Evolutionary conservation across 31 red algal genomes (phyloP).

Genomic region (Endocladia muricata): DNA sequence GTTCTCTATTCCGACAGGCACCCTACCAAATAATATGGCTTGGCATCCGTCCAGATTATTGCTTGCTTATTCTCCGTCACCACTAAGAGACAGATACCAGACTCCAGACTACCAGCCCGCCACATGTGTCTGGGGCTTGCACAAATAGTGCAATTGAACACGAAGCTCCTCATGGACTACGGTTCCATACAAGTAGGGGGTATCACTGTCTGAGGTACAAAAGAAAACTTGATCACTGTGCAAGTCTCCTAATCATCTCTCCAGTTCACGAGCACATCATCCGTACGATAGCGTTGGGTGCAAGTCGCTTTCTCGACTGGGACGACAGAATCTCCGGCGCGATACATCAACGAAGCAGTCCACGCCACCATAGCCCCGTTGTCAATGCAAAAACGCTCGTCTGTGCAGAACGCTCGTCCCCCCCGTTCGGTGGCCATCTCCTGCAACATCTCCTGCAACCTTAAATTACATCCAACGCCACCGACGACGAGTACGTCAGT

Average conservation of each 20-base stretch:
- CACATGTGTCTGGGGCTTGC: slow-evolving; percentile 46
- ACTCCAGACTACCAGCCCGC: slow-evolving; percentile 12
- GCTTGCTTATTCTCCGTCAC: slow-evolving; percentile 34
- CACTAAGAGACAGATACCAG: slow-evolving; percentile 23
- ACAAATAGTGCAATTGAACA: too few species aligned
- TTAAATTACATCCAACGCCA: slow-evolving; percentile 94
- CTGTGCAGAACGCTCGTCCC: slow-evolving; percentile 87
- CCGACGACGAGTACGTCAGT: slow-evolving; percentile 95
- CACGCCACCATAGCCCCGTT: slow-evolving; percentile 99
- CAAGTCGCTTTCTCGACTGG: slow-evolving; percentile 65
- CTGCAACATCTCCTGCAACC: slow-evolving; percentile 89
- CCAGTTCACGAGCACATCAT: slow-evolving; percentile 90
- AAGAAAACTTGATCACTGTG: too few species aligned
- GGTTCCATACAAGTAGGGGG: too few species aligned
- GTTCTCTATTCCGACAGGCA: slow-evolving; percentile 26
- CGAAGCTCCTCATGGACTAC: too few species aligned
- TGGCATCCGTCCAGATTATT: slow-evolving; percentile 43
- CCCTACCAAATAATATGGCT: slow-evolving; percentile 23
- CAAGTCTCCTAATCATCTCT: slow-evolving; percentile 63
- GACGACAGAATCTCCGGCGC: slow-evolving; percentile 23
- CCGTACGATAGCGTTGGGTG: slow-evolving; percentile 94
- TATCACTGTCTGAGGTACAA: too few species aligned
- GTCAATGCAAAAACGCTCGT: slow-evolving; percentile 99
- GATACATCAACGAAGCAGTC: slow-evolving; percentile 81
- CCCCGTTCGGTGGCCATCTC: slow-evolving; percentile 79